A percentile compares a stretch with the other conserved stretches of the same genome.
Conservation (phyloP, 306 rosid species). For the Cucurbita pepo region DNA sequence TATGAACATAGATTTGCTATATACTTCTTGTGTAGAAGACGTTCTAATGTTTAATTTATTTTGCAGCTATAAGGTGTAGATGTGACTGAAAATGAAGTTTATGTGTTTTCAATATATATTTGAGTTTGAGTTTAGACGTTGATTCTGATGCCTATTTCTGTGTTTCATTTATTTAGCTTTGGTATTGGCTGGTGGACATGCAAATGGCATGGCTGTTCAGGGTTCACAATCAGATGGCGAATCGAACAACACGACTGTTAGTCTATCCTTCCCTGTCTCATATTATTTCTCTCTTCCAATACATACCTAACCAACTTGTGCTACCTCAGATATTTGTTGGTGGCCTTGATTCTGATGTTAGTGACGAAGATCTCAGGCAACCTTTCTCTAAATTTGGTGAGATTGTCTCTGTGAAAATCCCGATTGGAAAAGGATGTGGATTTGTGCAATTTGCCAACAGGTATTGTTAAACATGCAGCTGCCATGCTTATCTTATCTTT, state of each 20-base stretch:
- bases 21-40: not conserved
- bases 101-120: not conserved
- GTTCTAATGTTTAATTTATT: not conserved
- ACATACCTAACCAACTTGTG: not conserved
- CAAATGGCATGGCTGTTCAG: conserved; percentile 52
- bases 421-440: conserved; percentile 91
- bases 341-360: conserved; percentile 88
- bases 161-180: conserved; percentile 35
- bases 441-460: conserved; percentile 95
- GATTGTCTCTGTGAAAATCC: conserved; percentile 85
- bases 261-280: conserved; percentile 14
- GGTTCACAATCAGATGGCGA: conserved; percentile 77
- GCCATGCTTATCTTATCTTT: not conserved
- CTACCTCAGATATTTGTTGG: conserved; percentile 82
- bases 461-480: conserved; percentile 17
- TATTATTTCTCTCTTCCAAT: not conserved
- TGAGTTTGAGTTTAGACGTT: not conserved
- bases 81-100: not conserved
- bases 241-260: conserved; percentile 78
- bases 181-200: conserved; percentile 82
- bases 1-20: not conserved
- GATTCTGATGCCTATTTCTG: not conserved
- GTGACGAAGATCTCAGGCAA: conserved; percentile 84
- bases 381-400: conserved; percentile 83
- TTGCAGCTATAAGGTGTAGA: not conserved